Evolutionary conservation across 129 eudicot genomes (phyloP).

Genomic region (Flaveria sonorensis): DNA sequence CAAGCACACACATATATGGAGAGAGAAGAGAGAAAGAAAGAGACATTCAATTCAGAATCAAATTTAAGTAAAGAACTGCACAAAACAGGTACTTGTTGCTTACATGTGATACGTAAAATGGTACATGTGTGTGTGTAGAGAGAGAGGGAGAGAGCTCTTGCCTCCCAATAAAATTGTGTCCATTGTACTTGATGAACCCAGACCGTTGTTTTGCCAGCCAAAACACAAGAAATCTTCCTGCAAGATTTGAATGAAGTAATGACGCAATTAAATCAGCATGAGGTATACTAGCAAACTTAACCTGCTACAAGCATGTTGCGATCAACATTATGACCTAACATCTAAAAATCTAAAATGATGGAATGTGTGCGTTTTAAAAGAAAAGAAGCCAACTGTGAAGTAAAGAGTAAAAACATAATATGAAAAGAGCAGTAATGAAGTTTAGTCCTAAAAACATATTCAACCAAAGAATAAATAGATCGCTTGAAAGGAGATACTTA

Average conservation of each 20-base stretch:
- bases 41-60: background rate
- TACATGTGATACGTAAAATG: background rate
- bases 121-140: background rate
- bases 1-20: too few species aligned
- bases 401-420: background rate
- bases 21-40: background rate
- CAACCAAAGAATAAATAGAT: conserved; percentile 8
- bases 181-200: background rate
- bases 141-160: background rate
- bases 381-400: too few species aligned
- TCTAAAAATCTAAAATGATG: too few species aligned
- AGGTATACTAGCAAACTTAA: background rate
- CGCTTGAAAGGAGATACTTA: conserved; percentile 47
- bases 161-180: background rate
- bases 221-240: conserved; percentile 48
- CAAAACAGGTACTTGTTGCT: background rate
- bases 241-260: conserved; percentile 11
- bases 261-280: background rate
- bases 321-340: too few species aligned
- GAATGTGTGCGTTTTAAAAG: too few species aligned
- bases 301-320: too few species aligned
- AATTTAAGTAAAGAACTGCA: background rate
- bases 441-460: background rate
- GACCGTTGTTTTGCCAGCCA: background rate
- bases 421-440: background rate